phyloP scores from a whole-genome alignment of 768 basidiomycete species.

The Lactifluus hygrophoroides region DNA sequence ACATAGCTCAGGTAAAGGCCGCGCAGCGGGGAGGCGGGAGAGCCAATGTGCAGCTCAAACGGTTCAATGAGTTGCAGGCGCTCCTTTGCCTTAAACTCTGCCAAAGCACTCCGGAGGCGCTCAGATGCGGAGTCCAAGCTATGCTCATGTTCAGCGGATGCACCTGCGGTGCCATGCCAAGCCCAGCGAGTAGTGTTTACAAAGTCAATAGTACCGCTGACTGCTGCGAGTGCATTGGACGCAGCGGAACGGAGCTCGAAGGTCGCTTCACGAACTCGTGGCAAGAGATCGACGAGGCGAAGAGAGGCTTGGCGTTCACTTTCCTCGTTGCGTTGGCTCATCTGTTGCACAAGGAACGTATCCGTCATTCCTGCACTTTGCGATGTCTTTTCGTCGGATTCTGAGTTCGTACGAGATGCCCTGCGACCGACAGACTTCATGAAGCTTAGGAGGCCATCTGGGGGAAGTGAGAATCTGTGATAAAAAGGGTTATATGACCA shows the following conservation, averaged over 20 bases:
- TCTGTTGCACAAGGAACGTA: slow-evolving; percentile 31
- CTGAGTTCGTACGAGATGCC: slow-evolving; percentile 4
- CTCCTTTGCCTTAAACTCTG: slow-evolving; percentile 27
- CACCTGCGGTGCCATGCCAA: slow-evolving; percentile 15
- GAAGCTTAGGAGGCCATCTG: slow-evolving; percentile 31
- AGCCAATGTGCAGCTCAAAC: slow-evolving; percentile 32
- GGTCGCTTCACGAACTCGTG: slow-evolving; percentile 30
- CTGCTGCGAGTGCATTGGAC: slow-evolving; percentile 24
- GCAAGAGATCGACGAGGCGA: slow-evolving; percentile 30
- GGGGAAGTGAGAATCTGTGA: slow-evolving; percentile 1
- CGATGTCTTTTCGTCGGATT: slow-evolving; percentile 2
- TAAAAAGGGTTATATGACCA: background rate
- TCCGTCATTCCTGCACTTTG: slow-evolving; percentile 24
- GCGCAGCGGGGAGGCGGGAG: slow-evolving; percentile 26
- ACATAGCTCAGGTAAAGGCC: slow-evolving; percentile 45
- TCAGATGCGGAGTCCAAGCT: slow-evolving; percentile 26
- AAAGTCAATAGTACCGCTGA: slow-evolving; percentile 23
- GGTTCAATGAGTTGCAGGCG: slow-evolving; percentile 36
- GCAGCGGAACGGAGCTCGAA: slow-evolving; percentile 29
- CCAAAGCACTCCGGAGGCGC: slow-evolving; percentile 24
- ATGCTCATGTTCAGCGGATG: slow-evolving; percentile 17
- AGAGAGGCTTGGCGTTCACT: slow-evolving; percentile 27
- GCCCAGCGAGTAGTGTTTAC: slow-evolving; percentile 32
- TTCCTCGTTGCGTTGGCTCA: slow-evolving; percentile 23
- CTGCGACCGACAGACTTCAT: slow-evolving; percentile 24